Evolutionary conservation across 106 monocot genomes (phyloP).

Genomic region (Xerophyta viscosa): DNA sequence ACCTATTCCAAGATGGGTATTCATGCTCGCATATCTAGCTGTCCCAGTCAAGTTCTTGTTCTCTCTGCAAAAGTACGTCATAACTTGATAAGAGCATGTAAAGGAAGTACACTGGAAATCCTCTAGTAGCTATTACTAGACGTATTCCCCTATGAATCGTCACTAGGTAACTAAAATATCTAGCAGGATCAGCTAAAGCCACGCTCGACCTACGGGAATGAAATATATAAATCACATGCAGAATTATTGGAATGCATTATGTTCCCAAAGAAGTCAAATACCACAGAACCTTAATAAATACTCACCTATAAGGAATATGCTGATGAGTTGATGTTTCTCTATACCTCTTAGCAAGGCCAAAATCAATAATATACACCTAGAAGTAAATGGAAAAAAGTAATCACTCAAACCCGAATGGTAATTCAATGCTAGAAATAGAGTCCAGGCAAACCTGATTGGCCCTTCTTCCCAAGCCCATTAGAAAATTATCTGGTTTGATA

Average conservation of each 20-base stretch:
- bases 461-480: constrained; percentile 90
- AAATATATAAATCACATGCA: too few relatives aligned
- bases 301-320: constrained; percentile 86
- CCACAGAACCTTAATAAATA: too few relatives aligned
- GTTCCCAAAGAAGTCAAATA: too few relatives aligned
- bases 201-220: too few relatives aligned
- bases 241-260: too few relatives aligned
- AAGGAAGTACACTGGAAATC: too few relatives aligned
- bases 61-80: constrained; percentile 71
- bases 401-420: neutral
- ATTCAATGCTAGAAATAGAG: neutral
- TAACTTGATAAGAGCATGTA: too few relatives aligned
- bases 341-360: constrained; percentile 85
- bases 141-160: too few relatives aligned
- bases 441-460: constrained; percentile 66
- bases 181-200: too few relatives aligned
- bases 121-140: too few relatives aligned
- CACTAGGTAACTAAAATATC: too few relatives aligned
- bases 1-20: constrained; percentile 97
- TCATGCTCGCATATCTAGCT: constrained; percentile 97
- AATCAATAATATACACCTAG: constrained; percentile 81
- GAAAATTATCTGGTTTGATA: constrained; percentile 97
- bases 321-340: constrained; percentile 73
- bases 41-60: constrained; percentile 97
- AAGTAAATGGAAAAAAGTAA: too few relatives aligned